phyloP scores from a whole-genome alignment of 2,329 filamentous ascomycete species.

The Tolypocladium endophyticum region DNA sequence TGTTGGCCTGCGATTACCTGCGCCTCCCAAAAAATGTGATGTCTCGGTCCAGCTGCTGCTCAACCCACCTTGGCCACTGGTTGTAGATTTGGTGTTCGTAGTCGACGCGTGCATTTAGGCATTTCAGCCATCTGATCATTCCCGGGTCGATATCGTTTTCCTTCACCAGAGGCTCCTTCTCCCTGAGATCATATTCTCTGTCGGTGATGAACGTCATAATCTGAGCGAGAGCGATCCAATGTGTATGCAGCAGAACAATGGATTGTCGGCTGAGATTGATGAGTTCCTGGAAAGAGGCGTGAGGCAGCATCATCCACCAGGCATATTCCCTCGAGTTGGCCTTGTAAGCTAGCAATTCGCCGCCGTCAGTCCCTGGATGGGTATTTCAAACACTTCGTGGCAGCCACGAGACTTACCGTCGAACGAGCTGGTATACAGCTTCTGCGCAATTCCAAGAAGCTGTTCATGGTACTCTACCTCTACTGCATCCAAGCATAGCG shows the following conservation, averaged over 20 bases:
- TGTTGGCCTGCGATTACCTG: background rate
- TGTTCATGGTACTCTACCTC: conserved; percentile 35
- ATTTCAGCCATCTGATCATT: conserved; percentile 37
- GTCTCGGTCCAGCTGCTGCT: conserved; percentile 35
- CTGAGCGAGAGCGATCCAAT: conserved; percentile 45
- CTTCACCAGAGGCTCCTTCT: conserved; percentile 14
- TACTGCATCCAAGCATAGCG: conserved; percentile 31
- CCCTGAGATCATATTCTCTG: conserved; percentile 23
- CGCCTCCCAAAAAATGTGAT: conserved; percentile 32
- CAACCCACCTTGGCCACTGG: conserved; percentile 44
- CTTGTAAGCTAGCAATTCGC: conserved; percentile 30
- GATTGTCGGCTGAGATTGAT: conserved; percentile 36
- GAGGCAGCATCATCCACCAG: conserved; percentile 49
- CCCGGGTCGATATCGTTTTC: conserved; percentile 26
- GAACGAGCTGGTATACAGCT: conserved; percentile 41
- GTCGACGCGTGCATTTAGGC: conserved; percentile 37
- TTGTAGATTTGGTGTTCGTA: conserved; percentile 34
- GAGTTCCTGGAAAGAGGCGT: conserved; percentile 38
- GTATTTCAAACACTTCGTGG: background rate
- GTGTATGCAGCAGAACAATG: conserved; percentile 36
- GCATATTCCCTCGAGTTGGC: conserved; percentile 38
- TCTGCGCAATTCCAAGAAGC: conserved; percentile 35
- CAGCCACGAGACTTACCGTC: conserved; percentile 28
- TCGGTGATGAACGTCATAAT: conserved; percentile 40
- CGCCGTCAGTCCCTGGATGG: background rate